A percentile compares a stretch with the other conserved stretches of the same genome.
Evolutionary conservation across 306 rosid species (phyloP).

Genomic region (Dalbergia oliveri): DNA sequence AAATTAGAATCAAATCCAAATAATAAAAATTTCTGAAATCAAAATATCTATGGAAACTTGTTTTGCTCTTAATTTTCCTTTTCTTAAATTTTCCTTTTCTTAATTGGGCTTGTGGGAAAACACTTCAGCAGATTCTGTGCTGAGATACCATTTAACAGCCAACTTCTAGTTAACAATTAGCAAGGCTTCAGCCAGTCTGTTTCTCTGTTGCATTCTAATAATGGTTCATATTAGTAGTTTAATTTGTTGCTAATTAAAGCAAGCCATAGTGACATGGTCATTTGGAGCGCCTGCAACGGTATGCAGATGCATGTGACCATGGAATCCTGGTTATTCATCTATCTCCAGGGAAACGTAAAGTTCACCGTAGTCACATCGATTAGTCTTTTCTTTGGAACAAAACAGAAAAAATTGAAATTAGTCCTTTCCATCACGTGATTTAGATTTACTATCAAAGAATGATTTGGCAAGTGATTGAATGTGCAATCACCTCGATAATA

Average conservation of each 20-base stretch:
- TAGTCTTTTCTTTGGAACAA: not conserved
- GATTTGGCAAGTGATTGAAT: constrained; percentile 19
- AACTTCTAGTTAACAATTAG: constrained; percentile 8
- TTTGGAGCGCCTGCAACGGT: constrained; percentile 48
- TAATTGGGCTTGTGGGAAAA: not conserved
- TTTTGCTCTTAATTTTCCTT: not conserved
- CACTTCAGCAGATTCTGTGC: constrained; percentile 37
- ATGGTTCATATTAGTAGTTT: not conserved
- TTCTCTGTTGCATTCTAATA: constrained; percentile 34
- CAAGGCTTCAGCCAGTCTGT: constrained; percentile 38
- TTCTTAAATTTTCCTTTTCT: not conserved
- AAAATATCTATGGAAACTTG: not conserved
- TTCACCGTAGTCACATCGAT: not conserved
- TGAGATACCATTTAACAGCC: constrained; percentile 20
- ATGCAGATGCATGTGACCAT: constrained; percentile 49
- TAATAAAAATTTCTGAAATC: not conserved
- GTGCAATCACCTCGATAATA: not conserved
- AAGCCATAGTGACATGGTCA: constrained; percentile 29
- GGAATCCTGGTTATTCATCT: constrained; percentile 41
- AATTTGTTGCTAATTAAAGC: constrained; percentile 45
- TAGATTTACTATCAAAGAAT: not conserved
- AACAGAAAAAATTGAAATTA: not conserved
- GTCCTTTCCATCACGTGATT: constrained; percentile 4
- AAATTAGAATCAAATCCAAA: constrained; percentile 4
- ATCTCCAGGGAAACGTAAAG: not conserved